Evolutionary conservation across 306 rosid genomes (phyloP), one percentile per base, ranked within the genome.

Genomic region (Cicer judaicum): DNA sequence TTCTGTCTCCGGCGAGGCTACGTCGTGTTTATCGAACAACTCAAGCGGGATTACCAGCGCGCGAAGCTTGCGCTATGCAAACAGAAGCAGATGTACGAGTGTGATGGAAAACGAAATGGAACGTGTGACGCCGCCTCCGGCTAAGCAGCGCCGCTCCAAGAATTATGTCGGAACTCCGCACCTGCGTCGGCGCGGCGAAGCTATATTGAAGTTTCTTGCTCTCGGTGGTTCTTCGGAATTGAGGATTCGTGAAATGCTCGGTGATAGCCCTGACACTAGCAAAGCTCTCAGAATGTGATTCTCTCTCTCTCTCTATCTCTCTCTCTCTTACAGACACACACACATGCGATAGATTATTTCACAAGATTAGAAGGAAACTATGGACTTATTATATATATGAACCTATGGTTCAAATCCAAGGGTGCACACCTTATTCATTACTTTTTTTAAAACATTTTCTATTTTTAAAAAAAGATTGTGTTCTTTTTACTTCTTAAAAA

Each of bases 251-350:
- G 86, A 87, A 81, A 64, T 79, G 59, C 87, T 92, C 44, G 99
- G 97, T 39, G 97, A 94, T 81, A 89, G 87, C 69, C 99, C 96
- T n/a, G 97, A 94, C 83, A 92, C 97, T 13, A 94, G 99, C 92
- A 94, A 92, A 82, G 97, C 99, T 64, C 95, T 94, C 36, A 80
- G 99, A 92, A 88, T 88, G 99, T 94, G 81, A 85, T 64, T 8
- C 1, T 16, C 39, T 64, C 50, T 72, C 39, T 43, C 68, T 53
- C 64, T n/a, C n/a, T n/a, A n/a, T 52, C 78, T 5, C 73, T 40
- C 70, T 61, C 66, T 55, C 54, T 49, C 54, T 69, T 42, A 14
- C 49, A 15, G 14, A n/a, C 39, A 5, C 63, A 7, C 68, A 10
- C 59, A 12, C 38, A 21, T 64, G 12, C 9, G 9, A 55, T 57